Conservation (phyloP, 306 rosid genomes). For the Casuarina equisetifolia region DNA sequence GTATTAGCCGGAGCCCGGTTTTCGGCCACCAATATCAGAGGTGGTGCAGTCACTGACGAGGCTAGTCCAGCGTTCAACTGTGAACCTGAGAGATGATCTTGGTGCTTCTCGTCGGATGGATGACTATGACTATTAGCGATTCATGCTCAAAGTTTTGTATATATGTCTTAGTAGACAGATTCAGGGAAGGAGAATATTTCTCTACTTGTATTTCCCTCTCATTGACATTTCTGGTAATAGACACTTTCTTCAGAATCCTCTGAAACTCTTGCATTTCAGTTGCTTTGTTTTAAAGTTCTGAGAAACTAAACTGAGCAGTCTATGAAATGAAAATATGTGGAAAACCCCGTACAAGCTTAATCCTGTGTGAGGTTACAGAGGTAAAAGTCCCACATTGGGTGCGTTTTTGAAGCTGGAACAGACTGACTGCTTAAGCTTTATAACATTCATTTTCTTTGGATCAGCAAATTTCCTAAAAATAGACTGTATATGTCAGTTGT, state of each 20-base stretch:
- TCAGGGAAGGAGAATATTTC: neutral
- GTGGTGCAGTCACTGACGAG: slow-evolving; percentile 70
- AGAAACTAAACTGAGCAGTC: neutral
- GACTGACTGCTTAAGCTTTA: too few species aligned
- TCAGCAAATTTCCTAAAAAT: too few species aligned
- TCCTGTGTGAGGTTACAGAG: too few species aligned
- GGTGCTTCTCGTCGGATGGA: slow-evolving; percentile 48
- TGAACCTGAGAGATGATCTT: slow-evolving; percentile 60
- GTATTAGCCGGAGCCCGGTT: slow-evolving; percentile 64
- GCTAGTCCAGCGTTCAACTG: slow-evolving; percentile 56
- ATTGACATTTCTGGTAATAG: neutral
- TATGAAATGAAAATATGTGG: neutral
- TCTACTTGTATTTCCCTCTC: neutral
- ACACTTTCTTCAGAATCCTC: neutral
- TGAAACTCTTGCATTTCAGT: neutral
- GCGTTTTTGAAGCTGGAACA: too few species aligned
- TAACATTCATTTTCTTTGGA: too few species aligned
- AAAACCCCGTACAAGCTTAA: too few species aligned
- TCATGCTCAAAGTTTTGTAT: slow-evolving; percentile 6
- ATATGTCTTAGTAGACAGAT: neutral
- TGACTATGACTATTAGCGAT: slow-evolving; percentile 37
- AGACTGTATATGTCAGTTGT: too few species aligned
- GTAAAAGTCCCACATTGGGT: too few species aligned
- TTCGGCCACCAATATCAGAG: slow-evolving; percentile 77
- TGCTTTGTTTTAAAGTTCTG: neutral